Percentiles rank a stretch among this genome's conserved stretches.
Conservation (phyloP, 2,329 filamentous ascomycete genomes). For the Aspergillus tamarii region DNA sequence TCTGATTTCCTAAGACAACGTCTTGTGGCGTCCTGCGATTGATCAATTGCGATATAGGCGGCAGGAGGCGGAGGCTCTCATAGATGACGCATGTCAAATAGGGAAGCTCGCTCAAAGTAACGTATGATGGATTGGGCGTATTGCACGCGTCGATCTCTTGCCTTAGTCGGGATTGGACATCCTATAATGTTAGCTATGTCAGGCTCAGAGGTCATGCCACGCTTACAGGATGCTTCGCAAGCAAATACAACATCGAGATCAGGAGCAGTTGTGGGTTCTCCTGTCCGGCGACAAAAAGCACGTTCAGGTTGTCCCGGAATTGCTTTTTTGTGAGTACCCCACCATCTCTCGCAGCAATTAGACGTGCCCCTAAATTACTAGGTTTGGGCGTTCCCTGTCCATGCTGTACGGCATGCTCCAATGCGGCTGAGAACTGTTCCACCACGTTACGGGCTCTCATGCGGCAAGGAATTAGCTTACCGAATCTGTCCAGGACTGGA, state of each 20-base stretch:
- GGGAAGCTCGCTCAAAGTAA: not conserved
- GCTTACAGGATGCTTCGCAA: slow-evolving; percentile 31
- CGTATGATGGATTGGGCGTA: not conserved
- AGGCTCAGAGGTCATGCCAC: no score
- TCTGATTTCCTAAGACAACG: slow-evolving; percentile 21
- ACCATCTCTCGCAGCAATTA: slow-evolving; percentile 2
- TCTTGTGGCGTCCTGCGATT: not conserved
- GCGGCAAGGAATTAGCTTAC: slow-evolving; percentile 27
- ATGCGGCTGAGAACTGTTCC: slow-evolving; percentile 3
- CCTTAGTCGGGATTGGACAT: not conserved
- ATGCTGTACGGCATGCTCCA: not conserved
- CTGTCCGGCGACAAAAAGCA: slow-evolving; percentile 42
- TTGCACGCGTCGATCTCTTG: not conserved
- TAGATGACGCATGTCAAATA: not conserved
- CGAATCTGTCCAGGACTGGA: slow-evolving; percentile 31
- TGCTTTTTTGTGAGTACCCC: slow-evolving; percentile 36
- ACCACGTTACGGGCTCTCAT: slow-evolving; percentile 29
- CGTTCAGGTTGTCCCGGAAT: slow-evolving; percentile 41
- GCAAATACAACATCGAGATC: slow-evolving; percentile 35
- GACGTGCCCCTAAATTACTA: not conserved
- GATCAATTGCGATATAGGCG: not conserved
- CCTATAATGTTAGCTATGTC: not conserved
- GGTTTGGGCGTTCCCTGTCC: not conserved
- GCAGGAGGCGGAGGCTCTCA: not conserved
- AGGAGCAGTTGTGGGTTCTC: slow-evolving; percentile 43